Conservation (phyloP, 345 rosid species). For the Theobroma cacao region DNA sequence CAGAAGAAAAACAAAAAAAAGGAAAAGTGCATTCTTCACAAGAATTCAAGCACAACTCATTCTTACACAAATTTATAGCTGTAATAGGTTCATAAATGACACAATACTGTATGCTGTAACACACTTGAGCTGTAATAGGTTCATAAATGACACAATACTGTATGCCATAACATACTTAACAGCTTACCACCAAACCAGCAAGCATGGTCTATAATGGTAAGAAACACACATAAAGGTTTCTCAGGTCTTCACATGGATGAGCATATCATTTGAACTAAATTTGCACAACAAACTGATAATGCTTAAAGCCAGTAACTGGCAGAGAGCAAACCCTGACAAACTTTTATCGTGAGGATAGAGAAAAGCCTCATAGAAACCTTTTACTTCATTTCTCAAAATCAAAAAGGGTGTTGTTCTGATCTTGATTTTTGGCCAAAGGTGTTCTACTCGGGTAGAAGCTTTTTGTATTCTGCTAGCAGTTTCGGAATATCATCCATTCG, state of each 20-base stretch:
- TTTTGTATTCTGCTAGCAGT: slow-evolving; percentile 73
- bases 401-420: background rate
- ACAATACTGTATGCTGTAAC: background rate
- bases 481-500: slow-evolving; percentile 75
- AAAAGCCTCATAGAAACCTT: background rate
- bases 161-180: background rate
- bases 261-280: background rate
- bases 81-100: background rate
- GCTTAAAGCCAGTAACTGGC: background rate
- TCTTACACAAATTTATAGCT: background rate
- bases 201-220: background rate
- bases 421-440: background rate
- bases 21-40: background rate
- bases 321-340: background rate
- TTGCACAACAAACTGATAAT: background rate
- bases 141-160: background rate
- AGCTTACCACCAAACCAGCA: background rate
- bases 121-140: too few species aligned
- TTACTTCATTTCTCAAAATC: background rate
- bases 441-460: slow-evolving; percentile 33
- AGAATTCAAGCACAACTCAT: background rate
- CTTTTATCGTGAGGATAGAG: background rate
- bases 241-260: background rate
- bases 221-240: background rate
- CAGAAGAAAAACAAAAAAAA: background rate